A percentile compares a stretch with the other conserved stretches of the same genome.
These are phyloP conservation scores for Flaveria robusta DNA, from an alignment of 129 eudicot species.

Conservation along the genomic window DNA sequence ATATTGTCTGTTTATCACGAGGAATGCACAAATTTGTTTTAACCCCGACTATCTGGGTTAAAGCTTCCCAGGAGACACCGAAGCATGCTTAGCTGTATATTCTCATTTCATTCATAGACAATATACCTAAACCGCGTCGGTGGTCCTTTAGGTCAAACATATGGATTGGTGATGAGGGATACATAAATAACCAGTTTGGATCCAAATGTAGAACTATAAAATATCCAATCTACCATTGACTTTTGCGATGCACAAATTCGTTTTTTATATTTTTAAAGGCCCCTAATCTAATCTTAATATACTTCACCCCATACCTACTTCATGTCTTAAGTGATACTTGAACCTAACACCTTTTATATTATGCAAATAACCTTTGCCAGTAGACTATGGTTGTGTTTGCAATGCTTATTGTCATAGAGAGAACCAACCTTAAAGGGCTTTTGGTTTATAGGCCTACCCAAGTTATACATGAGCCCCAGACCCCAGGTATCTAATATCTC, in stretches of 20 bases:
- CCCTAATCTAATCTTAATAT: too few species aligned
- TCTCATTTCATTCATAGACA: not conserved
- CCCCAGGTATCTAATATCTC: not conserved
- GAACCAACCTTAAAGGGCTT: not conserved
- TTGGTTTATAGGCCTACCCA: not conserved
- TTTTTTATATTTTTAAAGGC: too few species aligned
- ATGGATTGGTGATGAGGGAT: too few species aligned
- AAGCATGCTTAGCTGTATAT: not conserved
- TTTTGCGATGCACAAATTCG: too few species aligned
- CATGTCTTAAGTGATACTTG: too few species aligned
- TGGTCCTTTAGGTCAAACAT: not conserved
- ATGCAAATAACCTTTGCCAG: too few species aligned
- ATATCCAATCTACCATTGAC: not conserved
- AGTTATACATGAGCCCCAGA: not conserved
- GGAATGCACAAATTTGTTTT: not conserved
- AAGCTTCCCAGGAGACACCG: not conserved
- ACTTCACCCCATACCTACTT: too few species aligned
- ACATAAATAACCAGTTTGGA: too few species aligned
- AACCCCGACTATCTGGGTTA: not conserved
- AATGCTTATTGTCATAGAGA: too few species aligned
- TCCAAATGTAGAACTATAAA: not conserved
- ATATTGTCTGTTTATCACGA: not conserved
- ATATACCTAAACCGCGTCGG: not conserved
- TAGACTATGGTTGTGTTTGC: too few species aligned
- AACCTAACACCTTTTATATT: too few species aligned